Evolutionary conservation across 805 yeast species (phyloP).

Genomic region (Osmozyma mogii): DNA sequence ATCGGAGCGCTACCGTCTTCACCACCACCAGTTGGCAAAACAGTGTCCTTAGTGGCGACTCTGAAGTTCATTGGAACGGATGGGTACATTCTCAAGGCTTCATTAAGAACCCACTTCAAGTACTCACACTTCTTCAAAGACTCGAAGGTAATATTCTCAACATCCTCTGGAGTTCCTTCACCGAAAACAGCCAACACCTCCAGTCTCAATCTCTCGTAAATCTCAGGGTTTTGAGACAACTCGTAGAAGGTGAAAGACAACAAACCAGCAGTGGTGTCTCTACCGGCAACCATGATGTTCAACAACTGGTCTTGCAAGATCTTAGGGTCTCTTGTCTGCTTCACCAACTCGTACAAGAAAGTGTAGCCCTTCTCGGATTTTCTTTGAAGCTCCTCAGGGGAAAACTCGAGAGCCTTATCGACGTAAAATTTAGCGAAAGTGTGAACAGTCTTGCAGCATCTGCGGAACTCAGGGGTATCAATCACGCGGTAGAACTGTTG

Average conservation of each 20-base stretch:
- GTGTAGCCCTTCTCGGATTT: constrained; percentile 19
- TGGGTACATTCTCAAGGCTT: constrained; percentile 30
- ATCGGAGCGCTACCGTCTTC: constrained; percentile 14
- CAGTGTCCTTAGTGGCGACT: constrained; percentile 15
- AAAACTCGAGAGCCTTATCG: constrained; percentile 8
- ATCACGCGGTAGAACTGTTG: constrained; percentile 22
- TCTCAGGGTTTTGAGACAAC: constrained; percentile 26
- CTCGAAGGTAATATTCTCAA: constrained; percentile 28
- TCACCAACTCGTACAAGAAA: constrained; percentile 32
- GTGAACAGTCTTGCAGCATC: constrained; percentile 21
- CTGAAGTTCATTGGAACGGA: constrained; percentile 18
- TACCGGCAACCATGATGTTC: constrained; percentile 34
- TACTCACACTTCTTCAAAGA: constrained; percentile 33
- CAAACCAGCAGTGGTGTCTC: constrained; percentile 37
- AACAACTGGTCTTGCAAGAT: constrained; percentile 31
- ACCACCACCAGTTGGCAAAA: constrained; percentile 21
- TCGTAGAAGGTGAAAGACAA: constrained; percentile 28
- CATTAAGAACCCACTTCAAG: constrained; percentile 29
- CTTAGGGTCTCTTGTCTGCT: constrained; percentile 28
- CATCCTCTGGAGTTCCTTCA: constrained; percentile 18
- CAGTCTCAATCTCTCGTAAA: constrained; percentile 22
- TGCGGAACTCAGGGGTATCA: constrained; percentile 21
- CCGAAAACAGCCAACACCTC: constrained; percentile 27
- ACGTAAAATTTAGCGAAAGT: constrained; percentile 12
- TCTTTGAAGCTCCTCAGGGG: constrained; percentile 8